Conservation (phyloP, 306 rosid genomes). For the Ammopiptanthus mongolicus region DNA sequence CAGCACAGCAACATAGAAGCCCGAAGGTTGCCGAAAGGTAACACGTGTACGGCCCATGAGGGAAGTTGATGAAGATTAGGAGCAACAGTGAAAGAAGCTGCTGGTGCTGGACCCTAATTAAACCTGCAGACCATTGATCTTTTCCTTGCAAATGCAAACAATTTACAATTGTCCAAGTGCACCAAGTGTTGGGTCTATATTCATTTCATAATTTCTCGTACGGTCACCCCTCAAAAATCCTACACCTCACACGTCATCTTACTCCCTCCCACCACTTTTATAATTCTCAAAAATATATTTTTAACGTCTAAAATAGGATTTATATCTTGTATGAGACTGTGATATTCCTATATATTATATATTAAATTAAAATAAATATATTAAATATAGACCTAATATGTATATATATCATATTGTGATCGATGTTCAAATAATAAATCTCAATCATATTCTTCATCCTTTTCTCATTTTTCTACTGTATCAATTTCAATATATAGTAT, state of each 20-base stretch:
- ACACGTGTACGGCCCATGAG: slow-evolving; percentile 18
- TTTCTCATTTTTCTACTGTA: no score
- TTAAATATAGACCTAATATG: no score
- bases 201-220: neutral
- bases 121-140: neutral
- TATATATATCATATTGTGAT: no score
- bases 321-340: no score
- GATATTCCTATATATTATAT: no score
- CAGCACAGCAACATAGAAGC: no score
- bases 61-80: neutral
- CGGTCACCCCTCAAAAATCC: slow-evolving; percentile 14
- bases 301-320: no score
- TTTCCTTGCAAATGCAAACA: neutral
- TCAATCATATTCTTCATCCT: no score
- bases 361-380: no score
- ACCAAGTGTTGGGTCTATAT: slow-evolving; percentile 15
- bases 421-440: no score
- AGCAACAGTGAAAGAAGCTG: slow-evolving; percentile 8
- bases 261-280: neutral
- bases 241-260: neutral
- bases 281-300: neutral
- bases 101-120: neutral
- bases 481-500: neutral
- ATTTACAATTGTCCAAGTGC: neutral
- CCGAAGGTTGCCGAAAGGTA: neutral